phyloP scores from a whole-genome alignment of 148 eudicot species.

The Pharnaceum exiguum region DNA sequence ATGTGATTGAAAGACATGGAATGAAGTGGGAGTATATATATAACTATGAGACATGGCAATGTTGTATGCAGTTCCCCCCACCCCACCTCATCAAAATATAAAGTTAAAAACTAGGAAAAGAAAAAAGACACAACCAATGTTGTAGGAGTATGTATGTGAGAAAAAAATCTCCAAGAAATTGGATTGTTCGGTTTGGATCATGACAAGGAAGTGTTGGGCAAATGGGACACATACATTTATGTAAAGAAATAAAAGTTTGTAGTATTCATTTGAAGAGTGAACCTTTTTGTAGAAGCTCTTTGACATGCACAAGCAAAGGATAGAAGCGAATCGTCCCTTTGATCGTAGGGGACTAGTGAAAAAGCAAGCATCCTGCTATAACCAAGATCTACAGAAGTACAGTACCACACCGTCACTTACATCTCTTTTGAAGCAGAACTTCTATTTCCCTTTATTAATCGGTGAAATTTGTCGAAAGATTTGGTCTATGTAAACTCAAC shows the following conservation, averaged over 20 bases:
- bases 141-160: constrained; percentile 11
- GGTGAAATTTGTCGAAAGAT: too few species aligned
- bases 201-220: constrained; percentile 5
- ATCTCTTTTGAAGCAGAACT: too few species aligned
- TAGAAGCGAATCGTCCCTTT: constrained; percentile 1
- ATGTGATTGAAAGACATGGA: background rate
- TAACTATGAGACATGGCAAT: background rate
- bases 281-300: constrained; percentile 2
- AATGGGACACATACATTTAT: constrained; percentile 2
- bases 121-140: background rate
- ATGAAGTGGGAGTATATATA: background rate
- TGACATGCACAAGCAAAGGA: constrained; percentile 37
- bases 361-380: too few species aligned
- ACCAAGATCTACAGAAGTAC: too few species aligned
- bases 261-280: background rate
- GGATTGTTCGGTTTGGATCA: constrained; percentile 16
- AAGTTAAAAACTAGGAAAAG: too few species aligned
- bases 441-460: too few species aligned
- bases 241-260: background rate
- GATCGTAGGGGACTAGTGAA: too few species aligned
- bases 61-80: too few species aligned
- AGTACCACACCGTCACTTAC: too few species aligned
- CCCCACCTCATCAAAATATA: too few species aligned
- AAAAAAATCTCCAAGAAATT: constrained; percentile 13
- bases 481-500: too few species aligned